A percentile compares a stretch with the other conserved stretches of the same genome.
Evolutionary conservation across 495 filamentous ascomycete species (phyloP).

Genomic region (Trypethelium eluteriae): DNA sequence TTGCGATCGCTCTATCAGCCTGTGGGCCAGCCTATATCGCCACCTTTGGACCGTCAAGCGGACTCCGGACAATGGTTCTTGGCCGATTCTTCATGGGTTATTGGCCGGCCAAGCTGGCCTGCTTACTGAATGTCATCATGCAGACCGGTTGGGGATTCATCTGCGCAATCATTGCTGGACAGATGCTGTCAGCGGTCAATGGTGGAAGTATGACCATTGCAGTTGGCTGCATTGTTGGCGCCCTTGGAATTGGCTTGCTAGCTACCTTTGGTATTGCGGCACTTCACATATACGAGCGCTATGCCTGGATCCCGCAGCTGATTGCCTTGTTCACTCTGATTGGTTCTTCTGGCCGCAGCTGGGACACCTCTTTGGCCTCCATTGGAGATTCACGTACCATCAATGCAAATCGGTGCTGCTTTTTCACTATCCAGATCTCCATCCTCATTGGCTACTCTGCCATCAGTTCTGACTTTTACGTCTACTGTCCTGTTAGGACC

Average conservation of each 20-base stretch:
- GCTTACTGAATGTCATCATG: slow-evolving; percentile 26
- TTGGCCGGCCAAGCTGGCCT: slow-evolving; percentile 26
- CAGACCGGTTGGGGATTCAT: slow-evolving; percentile 25
- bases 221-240: slow-evolving; percentile 26
- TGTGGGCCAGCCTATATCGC: slow-evolving; percentile 22
- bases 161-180: slow-evolving; percentile 38
- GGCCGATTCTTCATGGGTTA: slow-evolving; percentile 27
- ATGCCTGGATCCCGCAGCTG: slow-evolving; percentile 22
- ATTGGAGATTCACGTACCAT: slow-evolving; percentile 19
- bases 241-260: slow-evolving; percentile 23
- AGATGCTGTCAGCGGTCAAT: slow-evolving; percentile 47
- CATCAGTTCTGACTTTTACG: slow-evolving; percentile 25
- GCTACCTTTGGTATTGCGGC: slow-evolving; percentile 26
- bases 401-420: slow-evolving; percentile 23
- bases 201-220: slow-evolving; percentile 25
- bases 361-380: slow-evolving; percentile 19
- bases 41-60: slow-evolving; percentile 22
- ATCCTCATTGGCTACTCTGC: slow-evolving; percentile 20
- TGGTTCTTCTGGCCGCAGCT: slow-evolving; percentile 24
- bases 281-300: slow-evolving; percentile 27
- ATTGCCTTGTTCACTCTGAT: slow-evolving; percentile 24
- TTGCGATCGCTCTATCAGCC: slow-evolving; percentile 12
- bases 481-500: slow-evolving; percentile 25
- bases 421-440: slow-evolving; percentile 21
- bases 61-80: slow-evolving; percentile 23